These are phyloP conservation scores for Globisporangium apiculatum DNA, from an alignment of 352 stramenopile species.

Conservation along the genomic window DNA sequence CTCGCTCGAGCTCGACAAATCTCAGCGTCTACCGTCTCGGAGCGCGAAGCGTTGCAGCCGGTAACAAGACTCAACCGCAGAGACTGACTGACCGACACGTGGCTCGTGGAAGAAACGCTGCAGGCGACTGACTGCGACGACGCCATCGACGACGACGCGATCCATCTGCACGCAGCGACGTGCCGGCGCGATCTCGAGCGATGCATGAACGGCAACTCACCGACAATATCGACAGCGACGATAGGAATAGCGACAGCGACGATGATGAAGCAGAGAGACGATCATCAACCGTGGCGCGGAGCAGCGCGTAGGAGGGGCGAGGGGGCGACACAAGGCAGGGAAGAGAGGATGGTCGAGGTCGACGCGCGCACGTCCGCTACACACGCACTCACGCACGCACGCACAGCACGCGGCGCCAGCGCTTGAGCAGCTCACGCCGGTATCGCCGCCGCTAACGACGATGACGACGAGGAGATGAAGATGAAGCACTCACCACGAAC, in stretches of 20 bases:
- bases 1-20: no score
- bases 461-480: slow-evolving; percentile 11
- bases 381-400: slow-evolving; percentile 2
- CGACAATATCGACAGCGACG: background rate
- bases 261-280: no score
- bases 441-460: background rate
- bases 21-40: no score
- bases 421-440: background rate
- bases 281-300: no score
- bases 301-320: background rate
- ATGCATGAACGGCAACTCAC: background rate
- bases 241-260: slow-evolving; percentile 1
- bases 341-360: background rate
- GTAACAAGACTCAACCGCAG: no score
- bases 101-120: background rate
- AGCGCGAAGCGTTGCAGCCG: no score
- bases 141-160: background rate
- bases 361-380: background rate
- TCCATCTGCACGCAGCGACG: background rate
- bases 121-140: background rate
- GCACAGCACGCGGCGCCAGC: slow-evolving; percentile 3
- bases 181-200: background rate
- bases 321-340: background rate
- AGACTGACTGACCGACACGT: background rate
- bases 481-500: slow-evolving; percentile 77